A percentile compares a stretch with the other conserved stretches of the same genome.
Evolutionary conservation across 768 basidiomycete species (phyloP).

Genomic region (Tulasnella sp.): DNA sequence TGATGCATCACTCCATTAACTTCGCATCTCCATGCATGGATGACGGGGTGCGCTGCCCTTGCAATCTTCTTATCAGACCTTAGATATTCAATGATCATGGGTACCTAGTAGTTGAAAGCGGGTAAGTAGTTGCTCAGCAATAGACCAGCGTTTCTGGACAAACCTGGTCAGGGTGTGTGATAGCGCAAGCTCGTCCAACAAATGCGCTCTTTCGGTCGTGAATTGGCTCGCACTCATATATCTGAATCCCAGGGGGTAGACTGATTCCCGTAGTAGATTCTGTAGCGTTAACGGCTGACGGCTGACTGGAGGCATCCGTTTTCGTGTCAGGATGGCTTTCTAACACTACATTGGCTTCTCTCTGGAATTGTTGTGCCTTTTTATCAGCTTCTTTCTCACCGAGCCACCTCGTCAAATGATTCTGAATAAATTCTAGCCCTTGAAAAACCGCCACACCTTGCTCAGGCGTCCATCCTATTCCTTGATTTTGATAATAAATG

Average conservation of each 20-base stretch:
- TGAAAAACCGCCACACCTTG: conserved; percentile 61
- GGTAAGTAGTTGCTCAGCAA: conserved; percentile 18
- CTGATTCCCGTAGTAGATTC: conserved; percentile 10
- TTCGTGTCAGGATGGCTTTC: too few relatives aligned
- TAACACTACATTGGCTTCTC: neutral
- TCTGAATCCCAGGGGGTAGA: conserved; percentile 51
- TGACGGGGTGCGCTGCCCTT: conserved; percentile 63
- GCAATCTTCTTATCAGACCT: conserved; percentile 60
- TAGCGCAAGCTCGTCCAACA: conserved; percentile 69
- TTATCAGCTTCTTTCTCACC: conserved; percentile 43
- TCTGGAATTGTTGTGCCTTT: conserved; percentile 41
- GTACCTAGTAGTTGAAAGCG: conserved; percentile 37
- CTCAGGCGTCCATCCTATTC: conserved; percentile 63
- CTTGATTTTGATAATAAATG: conserved; percentile 63
- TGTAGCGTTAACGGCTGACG: neutral
- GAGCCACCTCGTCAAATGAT: neutral
- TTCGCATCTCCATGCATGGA: conserved; percentile 73
- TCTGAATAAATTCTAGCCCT: neutral
- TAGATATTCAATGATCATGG: conserved; percentile 49
- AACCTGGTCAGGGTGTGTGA: conserved; percentile 68
- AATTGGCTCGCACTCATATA: conserved; percentile 67
- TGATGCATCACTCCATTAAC: conserved; percentile 56
- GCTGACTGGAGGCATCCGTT: too few relatives aligned
- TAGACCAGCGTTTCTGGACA: conserved; percentile 23
- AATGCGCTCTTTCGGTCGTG: conserved; percentile 76